phyloP scores from a whole-genome alignment of 176 grass and related monocot species.

The Carex parvula region DNA sequence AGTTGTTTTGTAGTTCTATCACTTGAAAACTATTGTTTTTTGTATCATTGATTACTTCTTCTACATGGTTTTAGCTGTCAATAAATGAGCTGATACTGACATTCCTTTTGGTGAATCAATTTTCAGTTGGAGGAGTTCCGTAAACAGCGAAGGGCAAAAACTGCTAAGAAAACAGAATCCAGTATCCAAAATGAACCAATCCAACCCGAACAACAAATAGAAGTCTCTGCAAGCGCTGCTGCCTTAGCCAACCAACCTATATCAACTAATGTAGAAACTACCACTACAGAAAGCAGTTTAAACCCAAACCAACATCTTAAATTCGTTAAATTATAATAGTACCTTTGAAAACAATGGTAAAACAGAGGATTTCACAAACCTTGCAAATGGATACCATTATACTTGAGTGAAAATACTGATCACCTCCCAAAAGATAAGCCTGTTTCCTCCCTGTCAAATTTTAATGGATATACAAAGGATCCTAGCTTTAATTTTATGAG shows the following conservation, averaged over 20 bases:
- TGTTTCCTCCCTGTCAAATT: neutral
- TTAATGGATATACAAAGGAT: neutral
- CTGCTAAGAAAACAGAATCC: slow-evolving; percentile 45
- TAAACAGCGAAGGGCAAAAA: slow-evolving; percentile 53
- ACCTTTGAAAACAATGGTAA: neutral
- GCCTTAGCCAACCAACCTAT: slow-evolving; percentile 17
- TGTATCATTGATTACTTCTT: neutral
- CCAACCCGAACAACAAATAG: slow-evolving; percentile 36
- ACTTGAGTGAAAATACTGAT: slow-evolving; percentile 47
- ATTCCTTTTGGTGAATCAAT: slow-evolving; percentile 32
- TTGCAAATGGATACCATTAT: slow-evolving; percentile 87
- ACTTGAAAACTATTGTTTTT: neutral
- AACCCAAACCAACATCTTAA: neutral
- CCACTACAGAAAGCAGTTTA: slow-evolving; percentile 11
- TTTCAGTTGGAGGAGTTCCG: slow-evolving; percentile 93
- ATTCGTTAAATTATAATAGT: slow-evolving; percentile 17
- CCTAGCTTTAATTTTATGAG: slow-evolving; percentile 11
- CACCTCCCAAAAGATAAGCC: neutral
- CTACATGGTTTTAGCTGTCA: neutral
- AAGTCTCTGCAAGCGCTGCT: slow-evolving; percentile 33
- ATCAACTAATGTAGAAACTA: slow-evolving; percentile 27
- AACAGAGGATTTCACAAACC: slow-evolving; percentile 25
- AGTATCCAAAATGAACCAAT: slow-evolving; percentile 17
- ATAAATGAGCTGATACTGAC: slow-evolving; percentile 15
- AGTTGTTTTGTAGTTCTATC: neutral